A percentile compares a stretch with the other conserved stretches of the same genome.
phyloP scores from a whole-genome alignment of 108 stramenopile species.

The Cyclostephanos invisitatus region DNA sequence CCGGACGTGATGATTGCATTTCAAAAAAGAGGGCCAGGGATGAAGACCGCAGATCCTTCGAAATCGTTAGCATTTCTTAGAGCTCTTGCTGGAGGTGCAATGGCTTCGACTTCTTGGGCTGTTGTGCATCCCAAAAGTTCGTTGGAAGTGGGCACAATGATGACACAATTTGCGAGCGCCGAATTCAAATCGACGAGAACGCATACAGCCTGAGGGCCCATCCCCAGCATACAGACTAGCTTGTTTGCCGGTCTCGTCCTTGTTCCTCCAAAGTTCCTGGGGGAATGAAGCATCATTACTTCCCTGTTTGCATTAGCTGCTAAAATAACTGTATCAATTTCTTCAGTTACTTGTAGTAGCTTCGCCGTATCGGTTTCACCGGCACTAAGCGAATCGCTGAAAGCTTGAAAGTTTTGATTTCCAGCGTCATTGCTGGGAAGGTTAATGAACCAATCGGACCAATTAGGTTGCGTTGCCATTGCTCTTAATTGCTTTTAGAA shows the following conservation, averaged over 20 bases:
- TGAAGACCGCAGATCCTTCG: neutral
- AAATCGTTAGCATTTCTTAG: neutral
- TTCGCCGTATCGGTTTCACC: no score
- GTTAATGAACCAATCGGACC: neutral
- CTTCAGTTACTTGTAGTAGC: no score
- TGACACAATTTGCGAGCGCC: neutral
- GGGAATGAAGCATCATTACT: no score
- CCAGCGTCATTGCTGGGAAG: neutral
- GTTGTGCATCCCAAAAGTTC: neutral
- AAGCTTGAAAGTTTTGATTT: neutral
- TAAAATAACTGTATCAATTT: no score
- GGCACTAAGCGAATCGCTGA: neutral
- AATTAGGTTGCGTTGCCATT: neutral
- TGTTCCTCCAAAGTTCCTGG: slow-evolving; percentile 1
- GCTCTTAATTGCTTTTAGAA: no score
- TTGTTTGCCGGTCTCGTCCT: neutral
- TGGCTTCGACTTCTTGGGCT: neutral
- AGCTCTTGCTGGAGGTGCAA: neutral
- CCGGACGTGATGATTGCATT: neutral
- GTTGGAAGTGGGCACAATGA: neutral
- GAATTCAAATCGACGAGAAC: neutral
- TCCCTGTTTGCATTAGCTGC: no score
- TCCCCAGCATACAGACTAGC: neutral
- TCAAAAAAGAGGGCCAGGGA: neutral
- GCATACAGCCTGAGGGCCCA: neutral